Percentiles rank a stretch among this genome's conserved stretches.
Conservation (phyloP, 768 basidiomycete species). For the Cystobasidium tubakii region DNA sequence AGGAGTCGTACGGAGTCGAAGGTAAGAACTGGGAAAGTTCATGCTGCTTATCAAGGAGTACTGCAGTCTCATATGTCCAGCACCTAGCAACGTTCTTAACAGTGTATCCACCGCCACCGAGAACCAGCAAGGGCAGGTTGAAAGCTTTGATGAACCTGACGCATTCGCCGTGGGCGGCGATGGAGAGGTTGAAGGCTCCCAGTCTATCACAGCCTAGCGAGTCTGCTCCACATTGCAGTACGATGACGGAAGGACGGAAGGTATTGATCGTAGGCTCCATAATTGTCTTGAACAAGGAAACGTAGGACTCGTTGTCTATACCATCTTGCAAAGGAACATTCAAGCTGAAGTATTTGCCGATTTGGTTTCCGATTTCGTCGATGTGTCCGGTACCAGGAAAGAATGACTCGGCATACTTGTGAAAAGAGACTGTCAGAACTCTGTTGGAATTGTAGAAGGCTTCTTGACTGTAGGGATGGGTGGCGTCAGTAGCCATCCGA, state of each 20-base stretch:
- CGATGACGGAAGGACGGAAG: conserved; percentile 82
- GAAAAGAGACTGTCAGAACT: conserved; percentile 98
- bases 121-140: conserved; percentile 77
- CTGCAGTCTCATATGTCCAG: conserved; percentile 96
- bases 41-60: conserved; percentile 69
- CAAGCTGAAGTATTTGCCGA: conserved; percentile 87
- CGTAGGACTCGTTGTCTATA: conserved; percentile 94
- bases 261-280: conserved; percentile 86
- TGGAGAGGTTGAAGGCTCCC: conserved; percentile 94
- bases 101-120: conserved; percentile 95
- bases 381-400: conserved; percentile 96
- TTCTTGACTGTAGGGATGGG: conserved; percentile 54
- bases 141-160: conserved; percentile 93
- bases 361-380: conserved; percentile 73
- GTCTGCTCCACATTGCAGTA: conserved; percentile 94
- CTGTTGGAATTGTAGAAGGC: conserved; percentile 96
- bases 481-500: not conserved
- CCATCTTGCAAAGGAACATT: conserved; percentile 95
- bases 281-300: conserved; percentile 89
- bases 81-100: conserved; percentile 96
- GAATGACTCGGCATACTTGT: conserved; percentile 74
- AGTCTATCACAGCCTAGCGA: conserved; percentile 89
- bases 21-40: conserved; percentile 78
- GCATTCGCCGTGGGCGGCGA: conserved; percentile 95
- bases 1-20: conserved; percentile 79